Evolutionary conservation across 2,329 filamentous ascomycete species (phyloP).

Genomic region (Fonsecaea multimorphosa): DNA sequence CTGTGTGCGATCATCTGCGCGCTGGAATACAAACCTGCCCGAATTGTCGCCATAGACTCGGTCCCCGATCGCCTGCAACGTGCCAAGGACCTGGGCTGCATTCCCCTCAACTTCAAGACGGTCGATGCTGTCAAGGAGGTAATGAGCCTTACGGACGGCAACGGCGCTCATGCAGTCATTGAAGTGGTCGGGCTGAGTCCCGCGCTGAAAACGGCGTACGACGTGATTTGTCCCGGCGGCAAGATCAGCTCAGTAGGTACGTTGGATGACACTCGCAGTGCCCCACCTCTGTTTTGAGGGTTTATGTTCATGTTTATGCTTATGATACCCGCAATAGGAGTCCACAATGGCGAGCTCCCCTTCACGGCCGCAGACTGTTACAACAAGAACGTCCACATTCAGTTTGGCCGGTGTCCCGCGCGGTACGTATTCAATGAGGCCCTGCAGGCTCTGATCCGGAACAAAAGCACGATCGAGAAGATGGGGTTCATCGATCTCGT

Average conservation of each 20-base stretch:
- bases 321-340: constrained; percentile 60
- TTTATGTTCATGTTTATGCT: too few species aligned
- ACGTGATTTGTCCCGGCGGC: constrained; percentile 73
- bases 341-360: constrained; percentile 69
- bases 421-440: constrained; percentile 64
- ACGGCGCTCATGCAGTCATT: constrained; percentile 85
- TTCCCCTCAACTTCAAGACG: constrained; percentile 26
- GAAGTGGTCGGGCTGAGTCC: constrained; percentile 75
- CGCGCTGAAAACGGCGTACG: constrained; percentile 72
- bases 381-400: constrained; percentile 72
- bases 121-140: constrained; percentile 60
- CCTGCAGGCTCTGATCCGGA: constrained; percentile 13
- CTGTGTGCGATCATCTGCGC: constrained; percentile 71
- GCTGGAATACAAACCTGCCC: constrained; percentile 29
- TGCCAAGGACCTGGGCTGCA: constrained; percentile 42
- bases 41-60: constrained; percentile 55
- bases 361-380: constrained; percentile 42
- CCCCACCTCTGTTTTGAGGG: neutral
- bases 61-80: constrained; percentile 51
- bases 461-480: constrained; percentile 18
- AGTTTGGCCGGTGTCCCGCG: constrained; percentile 79
- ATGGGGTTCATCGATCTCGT: constrained; percentile 22
- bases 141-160: constrained; percentile 73
- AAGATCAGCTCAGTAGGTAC: constrained; percentile 54
- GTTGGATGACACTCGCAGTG: constrained; percentile 64